Base-by-base conservation (phyloP, 352 stramenopile species). In the Phytopythium delawarense region DNA sequence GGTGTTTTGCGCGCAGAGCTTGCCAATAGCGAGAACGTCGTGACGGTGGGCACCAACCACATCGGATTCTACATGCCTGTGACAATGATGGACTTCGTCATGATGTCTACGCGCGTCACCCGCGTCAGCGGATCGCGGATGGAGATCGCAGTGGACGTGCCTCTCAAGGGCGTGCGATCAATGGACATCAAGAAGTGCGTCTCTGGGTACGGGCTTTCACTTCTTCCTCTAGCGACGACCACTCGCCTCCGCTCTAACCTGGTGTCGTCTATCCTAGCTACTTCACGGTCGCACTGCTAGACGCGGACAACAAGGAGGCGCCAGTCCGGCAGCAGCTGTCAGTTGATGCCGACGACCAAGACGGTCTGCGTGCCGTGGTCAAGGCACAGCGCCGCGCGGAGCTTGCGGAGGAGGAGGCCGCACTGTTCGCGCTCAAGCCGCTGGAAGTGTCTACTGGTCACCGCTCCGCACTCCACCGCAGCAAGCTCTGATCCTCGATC, bases 21-120 rank as follows among this genome's bases (percentile, higher is more conserved):
- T 89, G 83, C 77, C 0, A 78, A 76, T 42, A 89, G 82, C 70
- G 70, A 73, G 58, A 71, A 70, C 37, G 81, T 88, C 70, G 72
- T 82, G 40, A 88, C 74, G 7, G 72, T 81, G 55, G 71, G 69
- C 25, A 75, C 79, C 53, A 76, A 69, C 59, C 79, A 65, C 30
- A 54, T 84, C 32, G 66, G 70, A 25, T 86, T 88, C 61, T 74
- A 76, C 56, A 57, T 86, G 60, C 76, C 77, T 28, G 71, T 87
- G 49, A 67, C 64, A 1, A 63, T 70, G 25, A 61, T 69, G 12
- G 74, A 84, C 37, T 60, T 86, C 48, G 64, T 83, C n/a, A 79
- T 67, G n/a, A 61, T 87, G 49, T 68, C 72, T 39, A 74, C 77
- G 3, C 64, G 75, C 3, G 68, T 89, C 34, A 76, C 67, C 51